Conservation (phyloP, 768 basidiomycete species). For the Lepiota venenata region DNA sequence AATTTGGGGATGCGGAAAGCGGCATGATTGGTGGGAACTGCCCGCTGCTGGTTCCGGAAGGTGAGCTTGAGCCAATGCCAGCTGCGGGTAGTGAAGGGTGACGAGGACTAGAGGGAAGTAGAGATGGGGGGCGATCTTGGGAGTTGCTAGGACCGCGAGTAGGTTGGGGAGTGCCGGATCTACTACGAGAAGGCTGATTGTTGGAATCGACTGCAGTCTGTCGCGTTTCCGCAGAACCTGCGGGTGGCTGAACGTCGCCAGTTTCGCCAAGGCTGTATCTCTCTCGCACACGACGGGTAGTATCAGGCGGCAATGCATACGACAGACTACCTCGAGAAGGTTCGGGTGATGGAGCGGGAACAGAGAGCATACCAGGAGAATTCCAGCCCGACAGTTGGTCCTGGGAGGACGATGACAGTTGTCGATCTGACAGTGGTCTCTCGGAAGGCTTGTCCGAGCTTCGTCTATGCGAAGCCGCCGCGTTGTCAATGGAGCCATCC, state of each 20-base stretch:
- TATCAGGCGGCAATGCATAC: slow-evolving; percentile 41
- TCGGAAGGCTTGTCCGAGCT: slow-evolving; percentile 15
- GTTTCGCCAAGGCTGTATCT: slow-evolving; percentile 51
- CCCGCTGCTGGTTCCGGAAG: slow-evolving; percentile 16
- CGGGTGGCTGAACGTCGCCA: slow-evolving; percentile 18
- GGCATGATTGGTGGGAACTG: slow-evolving; percentile 48
- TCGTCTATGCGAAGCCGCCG: slow-evolving; percentile 12
- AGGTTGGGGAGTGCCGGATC: slow-evolving; percentile 22
- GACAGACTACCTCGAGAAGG: slow-evolving; percentile 36
- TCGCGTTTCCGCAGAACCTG: slow-evolving; percentile 26
- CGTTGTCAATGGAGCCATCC: slow-evolving; percentile 19
- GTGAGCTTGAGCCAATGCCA: slow-evolving; percentile 11
- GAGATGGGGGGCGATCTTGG: slow-evolving; percentile 24
- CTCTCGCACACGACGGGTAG: slow-evolving; percentile 45
- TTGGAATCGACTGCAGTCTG: slow-evolving; percentile 27
- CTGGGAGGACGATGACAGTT: slow-evolving; percentile 15
- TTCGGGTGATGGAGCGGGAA: slow-evolving; percentile 33
- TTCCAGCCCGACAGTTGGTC: slow-evolving; percentile 3
- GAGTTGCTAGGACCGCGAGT: slow-evolving; percentile 16
- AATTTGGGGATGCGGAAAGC: slow-evolving; percentile 54
- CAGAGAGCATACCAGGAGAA: slow-evolving; percentile 13
- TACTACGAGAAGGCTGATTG: slow-evolving; percentile 22
- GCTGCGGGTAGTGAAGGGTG: slow-evolving; percentile 38
- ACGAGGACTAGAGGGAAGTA: slow-evolving; percentile 39
- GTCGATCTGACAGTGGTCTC: slow-evolving; percentile 6